These are phyloP conservation scores for Meyerozyma sp. DNA, from an alignment of 1,139 yeast genomes.

Conservation along the genomic window DNA sequence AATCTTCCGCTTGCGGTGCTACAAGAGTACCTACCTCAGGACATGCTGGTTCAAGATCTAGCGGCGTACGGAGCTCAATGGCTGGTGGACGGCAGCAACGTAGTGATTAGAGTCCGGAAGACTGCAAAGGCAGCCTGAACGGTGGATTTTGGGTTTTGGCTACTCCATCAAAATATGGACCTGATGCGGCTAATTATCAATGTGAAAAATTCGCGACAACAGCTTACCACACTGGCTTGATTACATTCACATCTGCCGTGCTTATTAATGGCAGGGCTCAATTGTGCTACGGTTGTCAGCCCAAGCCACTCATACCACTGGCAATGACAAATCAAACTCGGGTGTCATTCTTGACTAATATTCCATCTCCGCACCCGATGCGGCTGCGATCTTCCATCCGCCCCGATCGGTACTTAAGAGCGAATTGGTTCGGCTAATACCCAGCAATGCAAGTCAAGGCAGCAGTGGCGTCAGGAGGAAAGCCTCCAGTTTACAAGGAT, in stretches of 20 bases:
- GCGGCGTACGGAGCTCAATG: conserved; percentile 19
- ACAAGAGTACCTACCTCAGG: conserved; percentile 25
- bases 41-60: conserved; percentile 16
- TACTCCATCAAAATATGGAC: too few relatives aligned
- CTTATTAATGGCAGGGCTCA: too few relatives aligned
- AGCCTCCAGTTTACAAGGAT: background rate
- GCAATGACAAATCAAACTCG: too few relatives aligned
- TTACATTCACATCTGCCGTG: too few relatives aligned
- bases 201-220: too few relatives aligned
- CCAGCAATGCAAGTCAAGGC: background rate
- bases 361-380: too few relatives aligned
- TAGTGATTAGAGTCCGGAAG: conserved; percentile 20
- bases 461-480: background rate
- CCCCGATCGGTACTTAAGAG: background rate
- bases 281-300: too few relatives aligned
- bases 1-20: conserved; percentile 18
- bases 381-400: too few relatives aligned
- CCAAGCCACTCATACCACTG: too few relatives aligned
- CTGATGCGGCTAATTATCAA: too few relatives aligned
- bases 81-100: conserved; percentile 18
- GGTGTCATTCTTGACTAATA: too few relatives aligned
- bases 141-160: background rate
- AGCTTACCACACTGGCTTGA: too few relatives aligned
- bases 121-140: background rate
- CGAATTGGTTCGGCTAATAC: background rate